Base-by-base conservation (phyloP, 1,139 yeast genomes). In the Kodamaea sp. region DNA sequence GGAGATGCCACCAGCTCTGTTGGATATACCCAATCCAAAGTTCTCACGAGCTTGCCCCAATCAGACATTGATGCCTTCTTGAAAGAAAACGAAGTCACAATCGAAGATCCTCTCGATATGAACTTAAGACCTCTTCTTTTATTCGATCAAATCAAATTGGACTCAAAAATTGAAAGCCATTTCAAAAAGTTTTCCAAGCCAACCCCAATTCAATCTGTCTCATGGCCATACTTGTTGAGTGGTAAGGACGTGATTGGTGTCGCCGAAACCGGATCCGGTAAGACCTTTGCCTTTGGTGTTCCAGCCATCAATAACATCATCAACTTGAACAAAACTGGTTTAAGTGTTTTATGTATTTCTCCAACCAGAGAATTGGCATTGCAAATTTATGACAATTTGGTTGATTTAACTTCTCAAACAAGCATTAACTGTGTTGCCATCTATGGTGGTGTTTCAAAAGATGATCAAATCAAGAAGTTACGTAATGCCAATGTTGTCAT, bases 251-350 rank as follows among this genome's bases (percentile, higher is more conserved):
- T 90, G 29, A 79, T 92, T 48, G 98, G 98, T 58, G 97, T 94
- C 45, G 98, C 98, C 24, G 97, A 92, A 67, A 92, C 98, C 8
- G 98, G 98, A 34, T 88, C 96, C 0, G 98, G 98, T 55, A 92
- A 92, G 63, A 92, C 98, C 0, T 83, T 90, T 64, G 97, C 97
- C 1, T 92, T 92, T 60, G 96, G 97, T 56, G 95, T 92, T 12
- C 99, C 99, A 32, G 97, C 97, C n/a, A 76, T 92, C 42, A 76
- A 88, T 60, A 81, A 81, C 49, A 67, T 89, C 47, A 60, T 73
- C 40, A 62, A 69, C 35, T 53, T 56, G 32, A 58, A 64, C 39
- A 65, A 69, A 35, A 63, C 65, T 31, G 86, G 85, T 11, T 73
- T 86, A 42, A 79, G 79, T 52, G 95, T 89, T 5, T 73, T 94